phyloP scores from a whole-genome alignment of 2,329 filamentous ascomycete genomes.

The Alternaria consortialis region DNA sequence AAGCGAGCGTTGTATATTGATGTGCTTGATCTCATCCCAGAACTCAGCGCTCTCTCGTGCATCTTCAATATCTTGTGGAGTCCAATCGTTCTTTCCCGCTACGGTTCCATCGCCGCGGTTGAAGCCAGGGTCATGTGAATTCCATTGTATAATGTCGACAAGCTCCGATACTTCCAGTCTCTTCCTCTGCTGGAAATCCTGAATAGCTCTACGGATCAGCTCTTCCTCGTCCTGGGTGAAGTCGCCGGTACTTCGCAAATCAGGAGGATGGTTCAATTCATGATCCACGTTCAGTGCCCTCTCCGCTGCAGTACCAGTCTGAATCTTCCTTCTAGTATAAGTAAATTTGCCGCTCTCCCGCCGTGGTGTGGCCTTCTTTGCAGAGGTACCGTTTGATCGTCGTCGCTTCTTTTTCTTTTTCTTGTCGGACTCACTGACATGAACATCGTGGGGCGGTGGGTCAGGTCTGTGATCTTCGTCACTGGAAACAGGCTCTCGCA shows the following conservation, averaged over 20 bases:
- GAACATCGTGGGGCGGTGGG: neutral
- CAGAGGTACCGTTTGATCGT: neutral
- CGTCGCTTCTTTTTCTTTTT: neutral
- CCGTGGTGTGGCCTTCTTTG: neutral
- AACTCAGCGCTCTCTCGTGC: slow-evolving; percentile 31
- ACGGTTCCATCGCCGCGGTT: neutral
- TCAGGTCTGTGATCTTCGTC: neutral
- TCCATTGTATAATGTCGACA: slow-evolving; percentile 34
- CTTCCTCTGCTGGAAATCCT: slow-evolving; percentile 30
- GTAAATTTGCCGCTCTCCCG: neutral
- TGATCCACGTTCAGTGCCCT: slow-evolving; percentile 20
- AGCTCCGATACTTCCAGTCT: slow-evolving; percentile 24
- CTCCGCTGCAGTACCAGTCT: slow-evolving; percentile 20
- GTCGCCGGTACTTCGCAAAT: slow-evolving; percentile 25
- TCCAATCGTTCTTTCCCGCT: slow-evolving; percentile 3
- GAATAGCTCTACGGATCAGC: slow-evolving; percentile 33
- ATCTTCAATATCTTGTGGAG: slow-evolving; percentile 8
- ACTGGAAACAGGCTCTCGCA: slow-evolving; percentile 1
- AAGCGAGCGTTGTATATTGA: slow-evolving; percentile 44
- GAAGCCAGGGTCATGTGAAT: neutral
- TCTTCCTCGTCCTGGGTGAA: slow-evolving; percentile 36
- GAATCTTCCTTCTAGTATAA: neutral
- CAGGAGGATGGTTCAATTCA: slow-evolving; percentile 23
- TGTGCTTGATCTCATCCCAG: slow-evolving; percentile 44
- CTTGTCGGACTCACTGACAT: neutral